Evolutionary conservation across 148 eudicot species (phyloP), one percentile per base, ranked within the genome.

Genomic region (Polygonum aviculare): DNA sequence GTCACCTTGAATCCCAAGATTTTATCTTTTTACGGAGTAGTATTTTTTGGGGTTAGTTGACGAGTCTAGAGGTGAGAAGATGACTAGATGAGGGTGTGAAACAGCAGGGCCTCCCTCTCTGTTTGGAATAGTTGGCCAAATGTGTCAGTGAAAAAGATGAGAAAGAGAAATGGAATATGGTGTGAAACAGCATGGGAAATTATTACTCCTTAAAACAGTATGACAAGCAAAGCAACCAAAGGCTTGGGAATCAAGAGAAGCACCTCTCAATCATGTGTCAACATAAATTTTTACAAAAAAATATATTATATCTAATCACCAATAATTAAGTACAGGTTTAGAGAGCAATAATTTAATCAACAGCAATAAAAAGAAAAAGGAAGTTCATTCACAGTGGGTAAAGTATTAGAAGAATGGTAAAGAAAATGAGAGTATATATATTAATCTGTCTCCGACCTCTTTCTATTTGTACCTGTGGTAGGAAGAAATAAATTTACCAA

Each of bases 191-290:
- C n/a, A 55, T 4, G 62, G 62, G 62, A 55, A 59, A 59, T 59
- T 59, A 49, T 12, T 10, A 26, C 31, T 26, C 31, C 31, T 11
- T 0, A 52, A 19, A 21, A 72, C 47, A 78, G 19, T n/a, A 4
- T 69, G 75, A 63, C 18, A 44, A 77, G 69, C 69, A 77, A 67
- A 77, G 75, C 52, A 86, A 69, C 74, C 69, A 77, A 78, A 78
- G 33, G 84, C 70, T 84, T 81, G 77, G 78, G 79, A 79, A 77
- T 69, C 48, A 60, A 75, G 83, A 59, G 84, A 82, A 85, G 74
- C 80, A 71, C 51, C 51, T 71, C 51, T 71, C 74, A 38, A 44
- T 26, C 31, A 26, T 72, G 67, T 60, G 67, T 60, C 67, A 60
- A 60, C 14, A 11, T 60, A 60, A 60, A 26, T 60, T 22, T 60